phyloP scores from a whole-genome alignment of 2,329 filamentous ascomycete species.

The Aspergillus nomiae region DNA sequence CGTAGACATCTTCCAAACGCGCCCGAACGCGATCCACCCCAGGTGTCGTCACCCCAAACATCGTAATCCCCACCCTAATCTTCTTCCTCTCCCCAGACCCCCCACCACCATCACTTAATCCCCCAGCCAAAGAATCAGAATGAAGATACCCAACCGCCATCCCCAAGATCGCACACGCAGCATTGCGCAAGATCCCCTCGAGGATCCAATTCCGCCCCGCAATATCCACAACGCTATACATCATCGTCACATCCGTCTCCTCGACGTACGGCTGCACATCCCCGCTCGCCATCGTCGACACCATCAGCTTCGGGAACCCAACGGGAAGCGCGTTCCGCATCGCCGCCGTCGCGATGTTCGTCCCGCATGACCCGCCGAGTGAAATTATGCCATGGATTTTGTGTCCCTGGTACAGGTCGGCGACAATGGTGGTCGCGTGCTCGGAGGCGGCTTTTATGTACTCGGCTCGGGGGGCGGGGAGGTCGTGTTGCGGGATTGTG shows the following conservation, averaged over 20 bases:
- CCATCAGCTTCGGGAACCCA: conserved; percentile 69
- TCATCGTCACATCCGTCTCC: conserved; percentile 69
- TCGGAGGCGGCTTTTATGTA: conserved; percentile 59
- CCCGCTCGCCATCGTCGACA: conserved; percentile 69
- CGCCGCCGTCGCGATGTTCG: conserved; percentile 59
- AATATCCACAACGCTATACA: conserved; percentile 72
- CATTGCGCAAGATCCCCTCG: conserved; percentile 61
- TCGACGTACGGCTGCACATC: conserved; percentile 66
- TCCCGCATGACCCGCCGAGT: conserved; percentile 65
- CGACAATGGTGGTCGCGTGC: conserved; percentile 49
- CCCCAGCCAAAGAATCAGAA: not conserved
- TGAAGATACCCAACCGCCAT: conserved; percentile 55
- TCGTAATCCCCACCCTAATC: conserved; percentile 61
- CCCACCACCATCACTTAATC: not conserved
- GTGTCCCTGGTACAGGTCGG: conserved; percentile 38
- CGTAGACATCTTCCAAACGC: conserved; percentile 48
- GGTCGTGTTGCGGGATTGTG: conserved; percentile 28
- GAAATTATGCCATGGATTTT: conserved; percentile 60
- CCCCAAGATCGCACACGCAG: conserved; percentile 61
- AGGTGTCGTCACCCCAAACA: conserved; percentile 75
- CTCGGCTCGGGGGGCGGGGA: conserved; percentile 51
- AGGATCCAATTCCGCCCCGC: conserved; percentile 66
- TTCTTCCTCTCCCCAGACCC: not conserved
- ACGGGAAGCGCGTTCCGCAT: conserved; percentile 65
- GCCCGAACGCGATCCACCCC: conserved; percentile 59